Evolutionary conservation across 2,329 filamentous ascomycete genomes (phyloP), one percentile per base, ranked within the genome.

Genomic region (Colletotrichum cordylinicola): DNA sequence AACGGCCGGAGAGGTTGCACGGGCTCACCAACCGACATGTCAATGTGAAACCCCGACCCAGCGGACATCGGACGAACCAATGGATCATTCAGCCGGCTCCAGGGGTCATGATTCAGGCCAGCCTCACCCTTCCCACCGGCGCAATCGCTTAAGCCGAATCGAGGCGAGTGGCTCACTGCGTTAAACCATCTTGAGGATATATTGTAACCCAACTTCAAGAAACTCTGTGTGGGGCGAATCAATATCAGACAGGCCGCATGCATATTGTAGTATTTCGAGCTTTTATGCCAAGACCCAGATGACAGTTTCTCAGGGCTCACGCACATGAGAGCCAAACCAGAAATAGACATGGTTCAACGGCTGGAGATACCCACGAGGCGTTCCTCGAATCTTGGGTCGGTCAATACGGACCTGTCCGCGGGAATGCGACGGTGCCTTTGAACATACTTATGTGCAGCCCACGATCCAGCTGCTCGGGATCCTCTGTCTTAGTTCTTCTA

Each of bases 31-130:
- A n/a, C 29, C 8, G 33, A 21, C 35, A 65, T 67, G n/a, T 60
- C 58, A 75, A 73, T 58, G 18, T 75, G 64, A 75, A 75, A 75
- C 70, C 58, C 37, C 27, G 56, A 37, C 48, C 43, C 56, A 60
- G 35, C 29, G 35, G 64, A 69, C 58, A 75, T 75, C 70, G 29
- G 73, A 75, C 48, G 73, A 73, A 75, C 73, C 70, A 73, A 73
- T 69, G 56, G 64, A 65, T 4, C 70, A 37, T 43, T 33, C 13
- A 24, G 65, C 70, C 35, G 37, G n/a, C 16, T 15, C 70, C 64
- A 75, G 70, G 73, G 72, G 56, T 66, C 70, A 76, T 76, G 74
- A 76, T 73, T 76, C 74, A 76, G 39, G 39, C 56, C n/a, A 9
- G n/a, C 27, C 37, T 48, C 58, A 21, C 56, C 24, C 64, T 18